A percentile compares a stretch with the other conserved stretches of the same genome.
These are phyloP conservation scores for Neofusicoccum sp. DNA, from an alignment of 2,329 filamentous ascomycete genomes.

Conservation along the genomic window DNA sequence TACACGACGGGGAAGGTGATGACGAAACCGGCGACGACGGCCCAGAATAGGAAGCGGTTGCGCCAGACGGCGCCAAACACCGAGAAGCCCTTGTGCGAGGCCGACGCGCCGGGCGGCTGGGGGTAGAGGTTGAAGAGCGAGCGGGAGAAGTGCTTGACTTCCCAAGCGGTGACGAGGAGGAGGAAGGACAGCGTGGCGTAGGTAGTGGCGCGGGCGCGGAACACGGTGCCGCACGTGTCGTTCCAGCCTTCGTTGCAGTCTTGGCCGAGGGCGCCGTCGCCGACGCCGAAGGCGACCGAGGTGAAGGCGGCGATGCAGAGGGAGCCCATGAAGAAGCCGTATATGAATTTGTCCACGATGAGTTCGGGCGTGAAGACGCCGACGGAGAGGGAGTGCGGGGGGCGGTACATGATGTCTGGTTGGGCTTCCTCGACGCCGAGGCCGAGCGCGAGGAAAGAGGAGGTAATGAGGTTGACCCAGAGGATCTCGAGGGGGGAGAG, in stretches of 20 bases:
- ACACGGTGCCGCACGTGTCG: slow-evolving; percentile 41
- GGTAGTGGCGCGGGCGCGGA: slow-evolving; percentile 46
- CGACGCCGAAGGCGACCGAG: slow-evolving; percentile 45
- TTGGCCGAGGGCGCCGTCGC: slow-evolving; percentile 41
- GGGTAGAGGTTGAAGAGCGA: slow-evolving; percentile 48
- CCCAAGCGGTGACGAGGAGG: slow-evolving; percentile 48
- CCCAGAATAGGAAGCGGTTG: slow-evolving; percentile 47
- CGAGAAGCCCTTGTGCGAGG: slow-evolving; percentile 29
- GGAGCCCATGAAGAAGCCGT: slow-evolving; percentile 46
- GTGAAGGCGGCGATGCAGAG: slow-evolving; percentile 47
- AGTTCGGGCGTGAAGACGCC: slow-evolving; percentile 48
- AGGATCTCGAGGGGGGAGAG: slow-evolving; percentile 49
- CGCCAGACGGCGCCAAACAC: slow-evolving; percentile 40
- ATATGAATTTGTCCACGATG: slow-evolving; percentile 50
- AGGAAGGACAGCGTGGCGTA: slow-evolving; percentile 46
- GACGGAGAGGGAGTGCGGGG: slow-evolving; percentile 42
- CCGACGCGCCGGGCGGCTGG: slow-evolving; percentile 22
- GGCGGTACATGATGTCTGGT: slow-evolving; percentile 46
- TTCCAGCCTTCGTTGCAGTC: slow-evolving; percentile 48
- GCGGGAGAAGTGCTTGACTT: slow-evolving; percentile 47
- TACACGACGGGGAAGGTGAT: slow-evolving; percentile 48
- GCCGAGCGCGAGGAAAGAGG: slow-evolving; percentile 48
- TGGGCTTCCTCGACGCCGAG: slow-evolving; percentile 48
- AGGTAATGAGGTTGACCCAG: slow-evolving; percentile 49
- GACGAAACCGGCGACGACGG: slow-evolving; percentile 40